Conservation (phyloP, 352 stramenopile genomes). For the Phytophthora aleatoria region DNA sequence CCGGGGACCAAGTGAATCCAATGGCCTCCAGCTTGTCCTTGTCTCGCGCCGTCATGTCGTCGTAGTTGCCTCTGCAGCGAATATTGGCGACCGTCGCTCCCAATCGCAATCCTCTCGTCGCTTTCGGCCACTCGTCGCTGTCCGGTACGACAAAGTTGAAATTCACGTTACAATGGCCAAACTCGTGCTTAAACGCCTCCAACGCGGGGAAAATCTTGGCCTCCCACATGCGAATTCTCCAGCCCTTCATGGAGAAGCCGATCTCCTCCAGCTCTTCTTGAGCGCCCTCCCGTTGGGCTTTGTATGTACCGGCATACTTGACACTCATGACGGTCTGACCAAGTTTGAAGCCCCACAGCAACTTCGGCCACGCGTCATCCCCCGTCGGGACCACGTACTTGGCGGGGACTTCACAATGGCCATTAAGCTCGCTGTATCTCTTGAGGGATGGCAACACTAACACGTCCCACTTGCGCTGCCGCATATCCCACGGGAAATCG, state of each 20-base stretch:
- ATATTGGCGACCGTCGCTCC: conserved; percentile 34
- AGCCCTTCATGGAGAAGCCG: conserved; percentile 14
- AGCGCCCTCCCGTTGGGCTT: conserved; percentile 8
- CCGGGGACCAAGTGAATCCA: conserved; percentile 56
- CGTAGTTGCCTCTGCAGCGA: conserved; percentile 47
- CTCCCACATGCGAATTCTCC: conserved; percentile 20
- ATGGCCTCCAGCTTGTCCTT: conserved; percentile 48
- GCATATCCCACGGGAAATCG: conserved; percentile 49
- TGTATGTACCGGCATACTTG: conserved; percentile 21
- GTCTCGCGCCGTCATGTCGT: conserved; percentile 35
- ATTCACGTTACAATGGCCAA: conserved; percentile 35
- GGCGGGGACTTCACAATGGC: conserved; percentile 39
- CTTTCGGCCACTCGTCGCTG: conserved; percentile 19
- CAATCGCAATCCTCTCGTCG: conserved; percentile 17
- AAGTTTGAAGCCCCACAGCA: conserved; percentile 43
- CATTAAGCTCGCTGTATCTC: conserved; percentile 36
- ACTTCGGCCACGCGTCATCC: conserved; percentile 32
- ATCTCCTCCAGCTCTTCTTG: conserved; percentile 22
- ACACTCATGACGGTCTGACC: conserved; percentile 56
- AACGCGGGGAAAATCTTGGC: conserved; percentile 36
- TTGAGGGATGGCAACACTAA: conserved; percentile 46
- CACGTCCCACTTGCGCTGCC: conserved; percentile 42
- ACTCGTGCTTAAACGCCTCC: conserved; percentile 17
- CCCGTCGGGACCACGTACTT: conserved; percentile 39
- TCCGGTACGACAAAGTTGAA: conserved; percentile 32